phyloP scores from a whole-genome alignment of 768 basidiomycete species.

The Termitomyces sp. region DNA sequence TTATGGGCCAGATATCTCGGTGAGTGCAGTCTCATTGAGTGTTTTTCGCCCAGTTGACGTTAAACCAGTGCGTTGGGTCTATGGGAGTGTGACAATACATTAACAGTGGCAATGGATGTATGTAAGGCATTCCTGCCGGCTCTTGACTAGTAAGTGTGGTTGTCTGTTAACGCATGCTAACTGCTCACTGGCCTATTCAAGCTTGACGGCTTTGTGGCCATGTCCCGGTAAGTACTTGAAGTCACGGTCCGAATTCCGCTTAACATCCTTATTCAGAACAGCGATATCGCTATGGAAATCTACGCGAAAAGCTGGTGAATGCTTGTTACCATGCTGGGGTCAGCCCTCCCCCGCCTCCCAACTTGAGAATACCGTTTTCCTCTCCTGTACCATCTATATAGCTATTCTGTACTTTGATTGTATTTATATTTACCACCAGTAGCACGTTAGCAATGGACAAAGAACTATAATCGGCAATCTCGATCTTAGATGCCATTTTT shows the following conservation, averaged over 20 bases:
- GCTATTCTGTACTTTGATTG: neutral
- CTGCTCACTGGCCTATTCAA: slow-evolving; percentile 15
- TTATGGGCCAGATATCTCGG: slow-evolving; percentile 69
- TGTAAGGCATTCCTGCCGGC: slow-evolving; percentile 58
- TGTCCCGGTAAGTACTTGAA: slow-evolving; percentile 44
- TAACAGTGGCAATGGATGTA: slow-evolving; percentile 60
- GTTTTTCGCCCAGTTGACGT: slow-evolving; percentile 2
- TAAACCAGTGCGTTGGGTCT: slow-evolving; percentile 42
- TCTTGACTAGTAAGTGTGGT: slow-evolving; percentile 45
- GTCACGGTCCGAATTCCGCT: neutral
- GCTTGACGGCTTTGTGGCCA: slow-evolving; percentile 60
- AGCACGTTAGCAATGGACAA: slow-evolving; percentile 7
- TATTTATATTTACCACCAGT: slow-evolving; percentile 8
- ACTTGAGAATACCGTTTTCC: slow-evolving; percentile 29
- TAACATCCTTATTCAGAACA: slow-evolving; percentile 37
- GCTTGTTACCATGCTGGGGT: slow-evolving; percentile 49
- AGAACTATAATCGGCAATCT: slow-evolving; percentile 9
- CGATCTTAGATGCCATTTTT: slow-evolving; percentile 14
- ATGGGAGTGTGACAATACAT: slow-evolving; percentile 57
- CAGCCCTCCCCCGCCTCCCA: slow-evolving; percentile 37
- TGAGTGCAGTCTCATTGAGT: slow-evolving; percentile 18
- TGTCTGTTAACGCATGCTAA: slow-evolving; percentile 9
- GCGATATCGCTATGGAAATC: slow-evolving; percentile 40
- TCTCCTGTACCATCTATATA: slow-evolving; percentile 21
- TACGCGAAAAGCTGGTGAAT: slow-evolving; percentile 41